Conservation (phyloP, 2,329 filamentous ascomycete genomes). For the Talaromyces sp. region DNA sequence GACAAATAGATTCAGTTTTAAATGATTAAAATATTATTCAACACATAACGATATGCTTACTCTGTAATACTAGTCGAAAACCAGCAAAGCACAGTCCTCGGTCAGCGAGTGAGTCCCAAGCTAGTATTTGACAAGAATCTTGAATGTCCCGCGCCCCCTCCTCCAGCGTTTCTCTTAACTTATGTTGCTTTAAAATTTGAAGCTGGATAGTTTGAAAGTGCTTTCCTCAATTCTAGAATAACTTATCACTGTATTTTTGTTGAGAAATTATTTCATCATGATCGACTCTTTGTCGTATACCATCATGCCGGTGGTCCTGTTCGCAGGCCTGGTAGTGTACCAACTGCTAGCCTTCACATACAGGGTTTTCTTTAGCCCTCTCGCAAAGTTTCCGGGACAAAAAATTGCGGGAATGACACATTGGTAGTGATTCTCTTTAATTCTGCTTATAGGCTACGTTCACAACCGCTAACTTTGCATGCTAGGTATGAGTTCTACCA, state of each 20-base stretch:
- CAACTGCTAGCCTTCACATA: conserved; percentile 18
- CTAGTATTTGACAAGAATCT: background rate
- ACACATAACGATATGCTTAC: background rate
- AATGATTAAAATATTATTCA: background rate
- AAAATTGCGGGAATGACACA: conserved; percentile 27
- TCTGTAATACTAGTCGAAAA: background rate
- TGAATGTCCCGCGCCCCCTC: background rate
- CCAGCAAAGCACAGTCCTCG: background rate
- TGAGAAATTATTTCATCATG: background rate
- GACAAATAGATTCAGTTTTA: background rate
- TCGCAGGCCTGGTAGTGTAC: background rate
- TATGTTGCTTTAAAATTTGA: background rate
- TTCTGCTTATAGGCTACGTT: background rate
- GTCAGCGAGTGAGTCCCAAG: background rate
- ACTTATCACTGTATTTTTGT: background rate
- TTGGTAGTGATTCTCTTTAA: conserved; percentile 7
- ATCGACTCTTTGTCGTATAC: background rate
- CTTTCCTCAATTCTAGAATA: background rate
- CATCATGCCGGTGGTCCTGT: background rate
- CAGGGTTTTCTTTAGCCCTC: conserved; percentile 29
- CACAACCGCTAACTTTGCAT: background rate
- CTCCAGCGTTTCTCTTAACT: background rate
- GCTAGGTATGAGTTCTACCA: conserved; percentile 33
- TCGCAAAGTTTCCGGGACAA: conserved; percentile 27
- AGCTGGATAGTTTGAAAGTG: background rate